Conservation (phyloP, 2,329 filamentous ascomycete species). For the Graphilbum ipis-grandicollis region DNA sequence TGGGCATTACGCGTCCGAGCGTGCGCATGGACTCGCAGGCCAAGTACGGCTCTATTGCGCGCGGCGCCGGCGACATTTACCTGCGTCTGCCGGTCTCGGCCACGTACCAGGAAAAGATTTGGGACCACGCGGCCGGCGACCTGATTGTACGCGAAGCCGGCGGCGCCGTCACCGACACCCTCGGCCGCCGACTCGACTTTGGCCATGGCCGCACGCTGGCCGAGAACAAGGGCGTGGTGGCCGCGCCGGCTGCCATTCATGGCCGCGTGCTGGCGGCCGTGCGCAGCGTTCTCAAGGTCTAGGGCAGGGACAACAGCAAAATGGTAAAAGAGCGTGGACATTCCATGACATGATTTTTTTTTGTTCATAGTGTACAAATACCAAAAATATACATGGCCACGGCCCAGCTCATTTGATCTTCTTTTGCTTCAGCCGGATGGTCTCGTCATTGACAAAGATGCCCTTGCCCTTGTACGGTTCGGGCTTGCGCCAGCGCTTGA, state of each 20-base stretch:
- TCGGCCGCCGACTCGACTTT: slow-evolving; percentile 76
- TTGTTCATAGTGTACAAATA: slow-evolving; percentile 1
- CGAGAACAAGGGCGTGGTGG: slow-evolving; percentile 87
- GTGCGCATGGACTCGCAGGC: slow-evolving; percentile 97
- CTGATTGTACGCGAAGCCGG: slow-evolving; percentile 89
- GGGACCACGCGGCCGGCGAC: slow-evolving; percentile 94
- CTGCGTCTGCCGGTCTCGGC: slow-evolving; percentile 64
- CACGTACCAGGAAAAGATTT: slow-evolving; percentile 96
- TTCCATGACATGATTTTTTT: too few species aligned
- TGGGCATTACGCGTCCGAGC: slow-evolving; percentile 77
- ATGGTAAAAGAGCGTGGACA: too few species aligned
- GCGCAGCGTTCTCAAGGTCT: slow-evolving; percentile 48
- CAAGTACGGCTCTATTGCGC: slow-evolving; percentile 90
- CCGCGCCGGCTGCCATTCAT: slow-evolving; percentile 64
- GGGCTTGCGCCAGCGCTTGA: slow-evolving; percentile 73
- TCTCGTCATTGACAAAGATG: slow-evolving; percentile 95
- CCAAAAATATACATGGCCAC: background rate
- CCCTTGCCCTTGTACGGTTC: slow-evolving; percentile 99
- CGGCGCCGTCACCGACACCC: slow-evolving; percentile 76
- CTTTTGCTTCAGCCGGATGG: slow-evolving; percentile 96
- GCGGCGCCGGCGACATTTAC: slow-evolving; percentile 89
- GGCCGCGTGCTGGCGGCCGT: slow-evolving; percentile 63
- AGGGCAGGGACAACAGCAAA: slow-evolving; percentile 1
- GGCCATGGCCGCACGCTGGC: slow-evolving; percentile 68
- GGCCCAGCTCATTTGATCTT: slow-evolving; percentile 57